These are phyloP conservation scores for Vigna mungo DNA, from an alignment of 306 rosid species.

Conservation along the genomic window DNA sequence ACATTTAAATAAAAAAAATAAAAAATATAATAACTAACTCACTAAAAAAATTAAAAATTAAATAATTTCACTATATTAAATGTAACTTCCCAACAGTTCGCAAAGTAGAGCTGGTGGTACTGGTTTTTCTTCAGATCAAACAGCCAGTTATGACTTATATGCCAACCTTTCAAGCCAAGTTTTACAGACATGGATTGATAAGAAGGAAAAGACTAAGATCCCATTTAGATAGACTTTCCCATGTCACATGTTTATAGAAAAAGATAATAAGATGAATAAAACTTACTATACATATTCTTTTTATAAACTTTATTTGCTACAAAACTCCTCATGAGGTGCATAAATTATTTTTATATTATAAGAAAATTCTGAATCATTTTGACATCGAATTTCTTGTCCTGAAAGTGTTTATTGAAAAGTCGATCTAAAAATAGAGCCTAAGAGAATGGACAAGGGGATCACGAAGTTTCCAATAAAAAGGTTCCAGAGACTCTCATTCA, in stretches of 20 bases:
- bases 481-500: conserved; percentile 13
- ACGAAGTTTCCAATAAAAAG: conserved; percentile 30
- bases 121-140: no score
- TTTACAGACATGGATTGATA: not conserved
- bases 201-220: not conserved
- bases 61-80: no score
- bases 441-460: not conserved
- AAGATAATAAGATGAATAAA: not conserved
- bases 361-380: not conserved
- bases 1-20: no score
- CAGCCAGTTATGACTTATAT: not conserved
- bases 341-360: not conserved
- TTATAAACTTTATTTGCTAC: not conserved
- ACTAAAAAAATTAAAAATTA: no score
- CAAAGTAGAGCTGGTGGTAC: not conserved
- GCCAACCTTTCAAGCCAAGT: conserved; percentile 21
- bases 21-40: no score
- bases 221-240: not conserved
- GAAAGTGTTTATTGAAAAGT: not conserved
- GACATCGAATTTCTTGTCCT: not conserved
- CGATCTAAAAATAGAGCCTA: not conserved
- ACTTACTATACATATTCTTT: not conserved
- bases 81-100: no score
- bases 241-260: not conserved
- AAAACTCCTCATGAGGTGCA: not conserved